phyloP scores from a whole-genome alignment of 2,329 filamentous ascomycete genomes.

The Stromatinia cepivora region DNA sequence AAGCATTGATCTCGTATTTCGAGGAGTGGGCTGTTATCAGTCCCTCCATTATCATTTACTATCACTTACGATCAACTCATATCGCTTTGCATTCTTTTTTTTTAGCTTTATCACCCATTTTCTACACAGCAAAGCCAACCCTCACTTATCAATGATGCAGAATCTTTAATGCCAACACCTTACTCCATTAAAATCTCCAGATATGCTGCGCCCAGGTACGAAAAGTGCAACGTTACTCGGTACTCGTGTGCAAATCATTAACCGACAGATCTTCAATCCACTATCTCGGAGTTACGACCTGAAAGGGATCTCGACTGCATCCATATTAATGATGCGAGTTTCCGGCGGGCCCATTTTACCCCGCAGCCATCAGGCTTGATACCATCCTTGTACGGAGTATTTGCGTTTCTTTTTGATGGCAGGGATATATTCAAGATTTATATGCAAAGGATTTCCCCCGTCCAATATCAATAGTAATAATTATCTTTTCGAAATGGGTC shows the following conservation, averaged over 20 bases:
- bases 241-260: not conserved
- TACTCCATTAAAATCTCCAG: not conserved
- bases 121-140: not conserved
- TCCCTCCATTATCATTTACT: not conserved
- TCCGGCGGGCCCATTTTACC: not conserved
- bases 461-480: not conserved
- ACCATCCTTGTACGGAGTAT: not conserved
- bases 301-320: not conserved
- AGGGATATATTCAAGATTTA: not conserved
- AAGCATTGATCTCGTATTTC: no score
- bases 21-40: not conserved
- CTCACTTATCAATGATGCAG: not conserved
- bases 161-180: not conserved
- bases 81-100: not conserved
- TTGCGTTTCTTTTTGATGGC: not conserved
- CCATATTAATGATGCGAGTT: not conserved
- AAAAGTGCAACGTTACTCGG: not conserved
- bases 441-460: not conserved
- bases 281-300: constrained; percentile 1
- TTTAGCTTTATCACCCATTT: not conserved
- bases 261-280: constrained; percentile 15
- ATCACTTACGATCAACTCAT: not conserved
- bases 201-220: not conserved
- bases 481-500: not conserved
- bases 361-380: not conserved